Evolutionary conservation across 257 asterid genomes (phyloP).

Genomic region (Solanum pinnatisectum): DNA sequence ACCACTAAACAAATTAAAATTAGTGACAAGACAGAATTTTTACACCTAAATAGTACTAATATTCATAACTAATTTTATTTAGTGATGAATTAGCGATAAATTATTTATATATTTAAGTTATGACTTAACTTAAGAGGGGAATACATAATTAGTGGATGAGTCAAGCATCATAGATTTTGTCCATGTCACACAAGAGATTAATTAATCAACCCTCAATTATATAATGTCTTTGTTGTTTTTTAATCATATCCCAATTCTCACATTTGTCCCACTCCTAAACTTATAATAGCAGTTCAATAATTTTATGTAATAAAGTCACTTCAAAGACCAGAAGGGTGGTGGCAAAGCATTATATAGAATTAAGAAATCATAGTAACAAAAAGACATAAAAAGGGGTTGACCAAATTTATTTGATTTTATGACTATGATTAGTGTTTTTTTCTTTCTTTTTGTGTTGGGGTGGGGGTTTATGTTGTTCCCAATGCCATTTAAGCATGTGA

Average conservation of each 20-base stretch:
- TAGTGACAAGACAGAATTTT: background rate
- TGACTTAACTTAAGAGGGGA: background rate
- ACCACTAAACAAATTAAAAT: background rate
- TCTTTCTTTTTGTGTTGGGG: background rate
- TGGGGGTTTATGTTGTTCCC: constrained; percentile 48
- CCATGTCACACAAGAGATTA: constrained; percentile 2
- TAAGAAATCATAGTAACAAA: constrained; percentile 26
- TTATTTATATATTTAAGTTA: background rate
- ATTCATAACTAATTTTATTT: background rate
- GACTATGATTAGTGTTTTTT: constrained; percentile 15
- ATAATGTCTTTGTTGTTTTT: background rate
- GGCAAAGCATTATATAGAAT: constrained; percentile 42
- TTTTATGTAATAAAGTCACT: background rate
- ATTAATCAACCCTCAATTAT: background rate
- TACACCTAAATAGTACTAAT: background rate
- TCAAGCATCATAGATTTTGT: constrained; percentile 21
- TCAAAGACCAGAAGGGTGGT: constrained; percentile 18
- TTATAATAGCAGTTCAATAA: background rate
- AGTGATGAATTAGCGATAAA: background rate
- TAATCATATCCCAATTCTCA: background rate
- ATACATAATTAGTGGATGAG: constrained; percentile 11
- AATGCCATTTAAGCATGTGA: constrained; percentile 71
- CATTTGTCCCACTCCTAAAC: background rate
- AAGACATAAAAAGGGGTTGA: constrained; percentile 41
- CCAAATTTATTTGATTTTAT: constrained; percentile 4